Conservation (phyloP, 1,284 basidiomycete genomes). For the Gymnopus androsaceus region DNA sequence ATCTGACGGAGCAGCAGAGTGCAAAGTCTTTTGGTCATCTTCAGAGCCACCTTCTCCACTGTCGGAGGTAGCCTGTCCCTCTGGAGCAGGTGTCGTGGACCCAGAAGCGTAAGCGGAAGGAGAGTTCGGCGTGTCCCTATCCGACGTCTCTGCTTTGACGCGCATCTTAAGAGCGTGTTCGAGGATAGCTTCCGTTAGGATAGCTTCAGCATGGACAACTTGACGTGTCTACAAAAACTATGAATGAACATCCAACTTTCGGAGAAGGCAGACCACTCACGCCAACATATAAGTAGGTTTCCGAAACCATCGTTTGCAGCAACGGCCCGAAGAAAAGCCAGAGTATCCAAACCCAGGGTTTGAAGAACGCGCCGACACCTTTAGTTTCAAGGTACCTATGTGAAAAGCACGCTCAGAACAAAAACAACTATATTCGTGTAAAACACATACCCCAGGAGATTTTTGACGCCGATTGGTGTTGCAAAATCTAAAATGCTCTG, state of each 20-base stretch:
- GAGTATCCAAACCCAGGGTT: slow-evolving; percentile 49
- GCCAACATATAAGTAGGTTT: slow-evolving; percentile 53
- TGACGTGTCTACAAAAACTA: slow-evolving; percentile 35
- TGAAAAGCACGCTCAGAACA: background rate
- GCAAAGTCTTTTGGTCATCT: slow-evolving; percentile 17
- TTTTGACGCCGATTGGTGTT: slow-evolving; percentile 43
- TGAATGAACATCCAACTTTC: background rate
- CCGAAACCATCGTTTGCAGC: slow-evolving; percentile 32
- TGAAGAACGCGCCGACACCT: slow-evolving; percentile 35
- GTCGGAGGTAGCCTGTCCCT: no score
- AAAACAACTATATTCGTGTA: background rate
- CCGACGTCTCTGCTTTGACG: slow-evolving; percentile 51
- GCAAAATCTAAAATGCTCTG: slow-evolving; percentile 26
- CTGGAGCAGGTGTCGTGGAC: background rate
- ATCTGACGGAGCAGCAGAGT: slow-evolving; percentile 1
- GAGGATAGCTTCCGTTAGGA: slow-evolving; percentile 72
- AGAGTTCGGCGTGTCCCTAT: slow-evolving; percentile 7
- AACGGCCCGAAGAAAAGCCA: slow-evolving; percentile 36
- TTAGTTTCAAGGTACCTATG: slow-evolving; percentile 45
- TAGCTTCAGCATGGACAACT: slow-evolving; percentile 56
- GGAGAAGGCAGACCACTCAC: slow-evolving; percentile 28
- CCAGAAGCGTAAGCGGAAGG: background rate
- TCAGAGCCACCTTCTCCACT: slow-evolving; percentile 7
- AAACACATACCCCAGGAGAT: slow-evolving; percentile 23
- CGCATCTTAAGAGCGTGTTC: slow-evolving; percentile 71